phyloP scores from a whole-genome alignment of 331 rosid species.

The Pyracantha coccinea region DNA sequence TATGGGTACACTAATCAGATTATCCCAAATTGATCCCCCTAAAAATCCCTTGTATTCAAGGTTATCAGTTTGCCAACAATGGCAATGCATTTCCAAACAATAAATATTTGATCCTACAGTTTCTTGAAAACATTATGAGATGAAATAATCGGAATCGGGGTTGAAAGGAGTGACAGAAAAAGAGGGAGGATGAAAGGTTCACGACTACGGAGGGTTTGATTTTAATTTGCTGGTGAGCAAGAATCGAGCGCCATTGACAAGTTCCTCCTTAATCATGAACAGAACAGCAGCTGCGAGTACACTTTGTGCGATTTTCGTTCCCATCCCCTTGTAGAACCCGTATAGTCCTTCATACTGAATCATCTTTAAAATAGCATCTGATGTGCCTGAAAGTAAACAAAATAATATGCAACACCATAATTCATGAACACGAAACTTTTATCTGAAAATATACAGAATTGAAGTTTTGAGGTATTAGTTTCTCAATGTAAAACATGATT shows the following conservation, averaged over 20 bases:
- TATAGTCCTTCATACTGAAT: slow-evolving; percentile 69
- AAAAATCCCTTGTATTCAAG: neutral
- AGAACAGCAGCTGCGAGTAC: slow-evolving; percentile 96
- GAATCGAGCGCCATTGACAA: slow-evolving; percentile 50
- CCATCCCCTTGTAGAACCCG: slow-evolving; percentile 94
- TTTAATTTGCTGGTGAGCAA: slow-evolving; percentile 39
- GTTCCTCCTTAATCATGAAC: slow-evolving; percentile 94
- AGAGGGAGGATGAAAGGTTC: neutral
- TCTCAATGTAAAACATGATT: neutral
- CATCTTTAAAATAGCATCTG: slow-evolving; percentile 83
- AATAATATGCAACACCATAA: neutral
- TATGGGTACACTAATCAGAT: neutral
- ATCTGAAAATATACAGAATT: neutral
- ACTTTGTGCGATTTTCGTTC: slow-evolving; percentile 82
- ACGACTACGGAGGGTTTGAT: slow-evolving; percentile 36
- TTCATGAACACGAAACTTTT: neutral
- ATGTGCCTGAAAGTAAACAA: slow-evolving; percentile 54
- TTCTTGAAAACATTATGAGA: neutral
- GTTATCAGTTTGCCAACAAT: neutral
- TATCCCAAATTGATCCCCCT: neutral
- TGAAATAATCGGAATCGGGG: neutral
- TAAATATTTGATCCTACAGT: neutral
- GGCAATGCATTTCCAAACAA: neutral
- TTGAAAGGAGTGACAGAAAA: neutral
- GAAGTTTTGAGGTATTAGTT: neutral